Percentiles rank a stretch among this genome's conserved stretches.
Evolutionary conservation across 1,284 basidiomycete species (phyloP).

Genomic region (Fomitopsis betulina): DNA sequence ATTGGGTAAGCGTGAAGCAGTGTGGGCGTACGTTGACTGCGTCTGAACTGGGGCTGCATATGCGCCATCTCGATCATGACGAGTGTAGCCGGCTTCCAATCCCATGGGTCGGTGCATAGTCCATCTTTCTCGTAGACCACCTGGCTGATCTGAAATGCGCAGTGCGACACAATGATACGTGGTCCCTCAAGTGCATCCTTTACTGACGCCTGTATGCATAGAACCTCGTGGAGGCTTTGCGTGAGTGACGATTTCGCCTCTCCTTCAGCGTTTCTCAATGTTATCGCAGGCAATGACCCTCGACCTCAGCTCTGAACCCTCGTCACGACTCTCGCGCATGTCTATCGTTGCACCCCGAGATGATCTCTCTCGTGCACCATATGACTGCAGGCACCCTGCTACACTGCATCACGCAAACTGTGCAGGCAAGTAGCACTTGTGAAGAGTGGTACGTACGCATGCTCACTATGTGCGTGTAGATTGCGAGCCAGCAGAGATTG

Average conservation of each 20-base stretch:
- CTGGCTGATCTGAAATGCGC: background rate
- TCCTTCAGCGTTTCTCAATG: background rate
- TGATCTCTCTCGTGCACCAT: background rate
- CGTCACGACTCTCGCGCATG: background rate
- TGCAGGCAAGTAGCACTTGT: background rate
- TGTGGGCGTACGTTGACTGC: background rate
- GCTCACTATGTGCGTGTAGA: background rate
- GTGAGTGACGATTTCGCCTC: background rate
- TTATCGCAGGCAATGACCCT: background rate
- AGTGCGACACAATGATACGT: background rate
- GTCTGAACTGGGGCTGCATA: background rate
- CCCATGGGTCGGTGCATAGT: background rate
- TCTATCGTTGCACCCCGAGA: background rate
- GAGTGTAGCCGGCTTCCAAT: constrained; percentile 30
- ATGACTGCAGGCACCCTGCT: background rate
- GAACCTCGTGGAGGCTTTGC: background rate
- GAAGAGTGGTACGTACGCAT: background rate
- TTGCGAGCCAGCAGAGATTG: background rate
- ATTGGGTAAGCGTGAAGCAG: constrained; percentile 25
- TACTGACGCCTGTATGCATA: background rate
- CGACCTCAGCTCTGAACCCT: background rate
- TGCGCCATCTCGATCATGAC: constrained; percentile 33
- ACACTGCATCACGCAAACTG: background rate
- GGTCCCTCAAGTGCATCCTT: background rate
- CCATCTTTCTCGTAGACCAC: background rate